These are phyloP conservation scores for Akebia trifoliata DNA, from an alignment of 164 flowering plant genomes.

Conservation along the genomic window DNA sequence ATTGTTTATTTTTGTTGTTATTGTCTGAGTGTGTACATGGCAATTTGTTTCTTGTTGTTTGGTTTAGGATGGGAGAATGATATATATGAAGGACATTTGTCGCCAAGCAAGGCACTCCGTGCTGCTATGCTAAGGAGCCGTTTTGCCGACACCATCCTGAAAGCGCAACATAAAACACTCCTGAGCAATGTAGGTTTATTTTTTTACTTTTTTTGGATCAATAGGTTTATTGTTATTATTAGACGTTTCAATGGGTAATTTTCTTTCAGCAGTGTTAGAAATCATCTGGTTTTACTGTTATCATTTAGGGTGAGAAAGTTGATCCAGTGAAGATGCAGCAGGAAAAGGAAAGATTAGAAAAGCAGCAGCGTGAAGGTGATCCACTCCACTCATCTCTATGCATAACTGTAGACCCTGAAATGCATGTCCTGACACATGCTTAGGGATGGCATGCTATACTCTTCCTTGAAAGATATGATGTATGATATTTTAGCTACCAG, in stretches of 20 bases:
- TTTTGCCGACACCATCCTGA: conserved; percentile 76
- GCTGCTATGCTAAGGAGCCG: conserved; percentile 76
- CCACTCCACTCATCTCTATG: neutral
- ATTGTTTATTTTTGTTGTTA: neutral
- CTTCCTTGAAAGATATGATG: too few species aligned
- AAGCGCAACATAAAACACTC: conserved; percentile 66
- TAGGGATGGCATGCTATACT: neutral
- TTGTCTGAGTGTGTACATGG: neutral
- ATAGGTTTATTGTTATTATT: neutral
- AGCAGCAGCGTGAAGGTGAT: conserved; percentile 64
- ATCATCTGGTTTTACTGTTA: conserved; percentile 1
- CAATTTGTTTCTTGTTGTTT: conserved; percentile 2
- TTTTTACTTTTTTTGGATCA: neutral
- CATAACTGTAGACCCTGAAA: neutral
- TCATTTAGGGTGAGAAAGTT: conserved; percentile 43
- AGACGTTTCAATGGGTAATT: neutral
- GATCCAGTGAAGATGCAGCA: conserved; percentile 49
- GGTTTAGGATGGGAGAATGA: conserved; percentile 24
- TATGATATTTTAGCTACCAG: too few species aligned
- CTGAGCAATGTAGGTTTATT: conserved; percentile 44
- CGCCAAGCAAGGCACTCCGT: conserved; percentile 79
- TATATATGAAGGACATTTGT: conserved; percentile 38
- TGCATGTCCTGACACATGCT: neutral
- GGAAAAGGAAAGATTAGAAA: conserved; percentile 60
- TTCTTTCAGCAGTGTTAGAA: neutral